These are phyloP conservation scores for Lanmaoa rubissima DNA, from an alignment of 768 basidiomycete species.

Conservation along the genomic window DNA sequence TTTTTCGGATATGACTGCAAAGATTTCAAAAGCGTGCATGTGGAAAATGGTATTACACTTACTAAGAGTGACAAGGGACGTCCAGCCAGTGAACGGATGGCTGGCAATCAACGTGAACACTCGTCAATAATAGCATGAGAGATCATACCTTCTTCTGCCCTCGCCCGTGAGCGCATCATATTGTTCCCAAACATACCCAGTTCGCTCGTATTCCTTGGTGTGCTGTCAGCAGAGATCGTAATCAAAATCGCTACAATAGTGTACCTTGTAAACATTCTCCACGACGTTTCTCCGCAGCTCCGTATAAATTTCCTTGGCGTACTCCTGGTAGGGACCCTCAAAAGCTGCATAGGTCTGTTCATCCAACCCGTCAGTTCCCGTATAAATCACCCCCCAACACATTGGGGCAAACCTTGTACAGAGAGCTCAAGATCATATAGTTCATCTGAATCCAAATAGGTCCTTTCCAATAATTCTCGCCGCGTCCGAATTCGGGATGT, in stretches of 20 bases:
- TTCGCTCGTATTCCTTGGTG: slow-evolving; percentile 81
- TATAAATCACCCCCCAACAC: background rate
- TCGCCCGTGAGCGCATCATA: slow-evolving; percentile 84
- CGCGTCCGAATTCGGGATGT: slow-evolving; percentile 87
- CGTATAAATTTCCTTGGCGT: slow-evolving; percentile 74
- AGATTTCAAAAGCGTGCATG: slow-evolving; percentile 5
- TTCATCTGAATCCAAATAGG: slow-evolving; percentile 99
- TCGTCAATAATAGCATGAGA: background rate
- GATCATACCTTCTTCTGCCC: slow-evolving; percentile 75
- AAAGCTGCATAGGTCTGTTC: slow-evolving; percentile 71
- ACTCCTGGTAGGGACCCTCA: slow-evolving; percentile 77
- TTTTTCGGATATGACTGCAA: slow-evolving; percentile 64
- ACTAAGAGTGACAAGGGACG: slow-evolving; percentile 86
- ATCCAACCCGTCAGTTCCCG: background rate
- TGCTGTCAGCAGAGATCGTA: slow-evolving; percentile 5
- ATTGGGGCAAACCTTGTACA: slow-evolving; percentile 59
- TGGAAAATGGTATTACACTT: slow-evolving; percentile 35
- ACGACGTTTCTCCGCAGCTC: slow-evolving; percentile 82
- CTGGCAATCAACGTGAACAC: slow-evolving; percentile 38
- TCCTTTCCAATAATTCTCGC: slow-evolving; percentile 97
- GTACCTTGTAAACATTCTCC: slow-evolving; percentile 73
- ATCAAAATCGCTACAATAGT: slow-evolving; percentile 1
- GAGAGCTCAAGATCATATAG: slow-evolving; percentile 77
- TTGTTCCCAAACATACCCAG: slow-evolving; percentile 97
- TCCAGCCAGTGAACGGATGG: slow-evolving; percentile 98